Conservation (phyloP, 106 monocot species). For the Acorus calamus region DNA sequence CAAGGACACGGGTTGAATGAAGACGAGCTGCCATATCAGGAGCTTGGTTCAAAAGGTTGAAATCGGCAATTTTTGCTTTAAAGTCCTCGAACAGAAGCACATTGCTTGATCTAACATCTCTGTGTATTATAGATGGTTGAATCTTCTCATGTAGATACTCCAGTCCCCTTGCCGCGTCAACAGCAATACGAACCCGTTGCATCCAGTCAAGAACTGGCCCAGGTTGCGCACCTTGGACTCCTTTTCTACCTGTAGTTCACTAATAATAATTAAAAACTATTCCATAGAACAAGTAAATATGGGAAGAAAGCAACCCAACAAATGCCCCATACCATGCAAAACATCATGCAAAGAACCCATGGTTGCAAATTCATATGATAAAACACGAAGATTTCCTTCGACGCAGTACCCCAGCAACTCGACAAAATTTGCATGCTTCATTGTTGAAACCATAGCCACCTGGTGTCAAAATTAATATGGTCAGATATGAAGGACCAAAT, state of each 20-base stretch:
- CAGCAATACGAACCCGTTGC: slow-evolving; percentile 21
- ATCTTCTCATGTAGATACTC: slow-evolving; percentile 22
- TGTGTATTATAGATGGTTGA: slow-evolving; percentile 12
- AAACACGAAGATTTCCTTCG: slow-evolving; percentile 7
- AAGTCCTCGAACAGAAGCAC: slow-evolving; percentile 19
- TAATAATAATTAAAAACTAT: neutral
- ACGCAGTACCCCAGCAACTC: slow-evolving; percentile 16
- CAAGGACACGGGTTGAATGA: slow-evolving; percentile 20
- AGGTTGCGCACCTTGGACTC: slow-evolving; percentile 18
- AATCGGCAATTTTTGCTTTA: slow-evolving; percentile 19
- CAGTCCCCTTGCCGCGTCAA: slow-evolving; percentile 14
- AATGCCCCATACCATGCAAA: slow-evolving; percentile 10
- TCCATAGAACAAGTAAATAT: neutral
- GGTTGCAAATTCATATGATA: slow-evolving; percentile 18
- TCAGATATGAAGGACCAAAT: neutral
- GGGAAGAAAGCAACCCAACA: neutral
- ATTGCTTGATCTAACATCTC: slow-evolving; percentile 19
- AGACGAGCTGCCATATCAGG: slow-evolving; percentile 24
- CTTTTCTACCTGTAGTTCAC: slow-evolving; percentile 14
- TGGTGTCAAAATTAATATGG: neutral
- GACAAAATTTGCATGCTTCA: slow-evolving; percentile 21
- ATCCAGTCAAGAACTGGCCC: slow-evolving; percentile 21
- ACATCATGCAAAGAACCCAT: slow-evolving; percentile 24
- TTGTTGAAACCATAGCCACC: slow-evolving; percentile 13
- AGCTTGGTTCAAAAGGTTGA: slow-evolving; percentile 18